Percentiles rank a stretch among this genome's conserved stretches.
phyloP scores from a whole-genome alignment of 768 basidiomycete genomes.

The Leccinum boreale region DNA sequence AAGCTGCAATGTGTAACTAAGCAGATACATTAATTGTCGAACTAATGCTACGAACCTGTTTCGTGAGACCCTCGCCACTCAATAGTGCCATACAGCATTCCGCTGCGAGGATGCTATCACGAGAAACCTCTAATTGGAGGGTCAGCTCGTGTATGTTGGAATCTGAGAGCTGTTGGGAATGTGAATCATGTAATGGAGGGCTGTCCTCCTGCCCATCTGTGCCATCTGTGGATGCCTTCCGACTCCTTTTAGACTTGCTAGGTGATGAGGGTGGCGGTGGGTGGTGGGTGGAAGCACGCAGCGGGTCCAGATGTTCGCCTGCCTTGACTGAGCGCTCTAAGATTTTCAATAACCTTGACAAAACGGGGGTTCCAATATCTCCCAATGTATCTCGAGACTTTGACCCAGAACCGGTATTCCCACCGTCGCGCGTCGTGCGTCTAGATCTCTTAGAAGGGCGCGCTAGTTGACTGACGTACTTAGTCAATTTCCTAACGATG shows the following conservation, averaged over 20 bases:
- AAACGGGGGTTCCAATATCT: constrained; percentile 59
- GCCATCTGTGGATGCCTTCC: constrained; percentile 26
- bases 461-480: constrained; percentile 63
- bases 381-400: constrained; percentile 55
- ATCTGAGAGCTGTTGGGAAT: constrained; percentile 37
- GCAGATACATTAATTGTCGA: background rate
- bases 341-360: constrained; percentile 70
- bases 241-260: constrained; percentile 45
- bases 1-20: constrained; percentile 43
- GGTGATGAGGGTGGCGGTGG: constrained; percentile 35
- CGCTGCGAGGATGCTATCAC: constrained; percentile 76
- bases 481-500: constrained; percentile 65
- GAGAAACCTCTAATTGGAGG: constrained; percentile 53
- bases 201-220: constrained; percentile 1
- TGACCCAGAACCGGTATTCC: constrained; percentile 34
- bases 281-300: constrained; percentile 37
- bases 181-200: constrained; percentile 4
- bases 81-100: constrained; percentile 81
- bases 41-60: constrained; percentile 58
- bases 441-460: constrained; percentile 67
- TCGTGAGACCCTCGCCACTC: constrained; percentile 74
- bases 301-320: constrained; percentile 74
- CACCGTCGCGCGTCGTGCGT: constrained; percentile 38
- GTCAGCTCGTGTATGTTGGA: constrained; percentile 50
- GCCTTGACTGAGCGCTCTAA: constrained; percentile 76